phyloP scores from a whole-genome alignment of 2,329 filamentous ascomycete genomes.

The Dendrostoma leiphaemia region DNA sequence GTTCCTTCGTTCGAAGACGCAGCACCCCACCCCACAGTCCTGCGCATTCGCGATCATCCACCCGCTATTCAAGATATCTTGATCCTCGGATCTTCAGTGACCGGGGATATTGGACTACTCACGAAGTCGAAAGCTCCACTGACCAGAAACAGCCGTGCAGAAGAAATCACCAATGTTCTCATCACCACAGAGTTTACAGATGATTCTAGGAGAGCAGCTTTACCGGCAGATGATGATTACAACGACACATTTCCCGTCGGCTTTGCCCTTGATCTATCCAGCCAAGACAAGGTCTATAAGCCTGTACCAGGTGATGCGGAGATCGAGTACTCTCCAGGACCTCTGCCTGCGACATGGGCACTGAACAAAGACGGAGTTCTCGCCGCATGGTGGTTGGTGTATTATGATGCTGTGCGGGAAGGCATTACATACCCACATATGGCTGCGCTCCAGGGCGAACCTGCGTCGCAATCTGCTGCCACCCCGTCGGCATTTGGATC shows the following conservation, averaged over 20 bases:
- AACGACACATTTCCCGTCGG: conserved; percentile 78
- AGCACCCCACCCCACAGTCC: conserved; percentile 72
- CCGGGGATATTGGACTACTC: conserved; percentile 75
- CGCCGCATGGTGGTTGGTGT: conserved; percentile 87
- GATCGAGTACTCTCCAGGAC: conserved; percentile 73
- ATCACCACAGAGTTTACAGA: conserved; percentile 69
- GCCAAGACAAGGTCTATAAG: conserved; percentile 71
- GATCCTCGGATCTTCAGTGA: conserved; percentile 77
- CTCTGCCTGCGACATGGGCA: conserved; percentile 79
- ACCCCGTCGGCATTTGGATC: conserved; percentile 30
- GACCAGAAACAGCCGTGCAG: conserved; percentile 53
- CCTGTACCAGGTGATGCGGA: conserved; percentile 76
- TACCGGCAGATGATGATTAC: conserved; percentile 64
- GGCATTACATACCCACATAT: conserved; percentile 73
- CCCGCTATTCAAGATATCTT: conserved; percentile 79
- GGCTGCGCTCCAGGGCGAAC: conserved; percentile 41
- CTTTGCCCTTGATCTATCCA: conserved; percentile 78
- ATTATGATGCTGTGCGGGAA: conserved; percentile 78
- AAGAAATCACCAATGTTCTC: conserved; percentile 65
- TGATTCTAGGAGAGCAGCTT: conserved; percentile 71
- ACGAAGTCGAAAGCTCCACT: conserved; percentile 70
- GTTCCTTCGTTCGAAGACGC: conserved; percentile 69
- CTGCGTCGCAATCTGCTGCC: conserved; percentile 31
- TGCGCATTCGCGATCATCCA: conserved; percentile 75
- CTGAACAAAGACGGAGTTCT: conserved; percentile 88